A percentile compares a stretch with the other conserved stretches of the same genome.
phyloP scores from a whole-genome alignment of 140 eudicot genomes.

The Flaveria floridana region DNA sequence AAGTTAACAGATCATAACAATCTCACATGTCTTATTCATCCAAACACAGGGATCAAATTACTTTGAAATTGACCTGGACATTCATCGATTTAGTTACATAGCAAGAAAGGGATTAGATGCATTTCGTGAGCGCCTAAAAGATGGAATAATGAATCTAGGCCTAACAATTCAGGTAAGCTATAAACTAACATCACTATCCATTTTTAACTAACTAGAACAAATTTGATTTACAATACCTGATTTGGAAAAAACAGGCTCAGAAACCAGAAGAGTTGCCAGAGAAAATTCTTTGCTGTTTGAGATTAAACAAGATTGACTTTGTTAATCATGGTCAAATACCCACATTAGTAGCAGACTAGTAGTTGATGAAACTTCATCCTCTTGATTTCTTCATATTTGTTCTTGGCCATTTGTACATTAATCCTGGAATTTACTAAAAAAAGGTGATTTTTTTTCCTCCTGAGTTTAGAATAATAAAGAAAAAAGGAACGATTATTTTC shows the following conservation, averaged over 20 bases:
- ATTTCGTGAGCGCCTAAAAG: slow-evolving; percentile 75
- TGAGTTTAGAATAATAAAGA: background rate
- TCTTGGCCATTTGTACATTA: slow-evolving; percentile 2
- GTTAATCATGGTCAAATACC: slow-evolving; percentile 87
- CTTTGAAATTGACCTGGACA: slow-evolving; percentile 93
- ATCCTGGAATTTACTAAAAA: slow-evolving; percentile 13
- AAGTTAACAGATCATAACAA: background rate
- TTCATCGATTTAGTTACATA: slow-evolving; percentile 93
- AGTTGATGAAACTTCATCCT: slow-evolving; percentile 38
- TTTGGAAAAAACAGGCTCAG: slow-evolving; percentile 61
- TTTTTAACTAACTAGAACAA: background rate
- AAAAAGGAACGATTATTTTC: background rate
- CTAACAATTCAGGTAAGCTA: slow-evolving; percentile 76
- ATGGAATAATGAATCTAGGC: slow-evolving; percentile 77
- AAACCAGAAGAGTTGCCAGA: slow-evolving; percentile 90
- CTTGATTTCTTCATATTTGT: slow-evolving; percentile 22
- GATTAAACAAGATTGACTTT: slow-evolving; percentile 84
- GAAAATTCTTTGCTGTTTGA: slow-evolving; percentile 68
- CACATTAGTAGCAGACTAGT: slow-evolving; percentile 46
- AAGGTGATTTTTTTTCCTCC: slow-evolving; percentile 14
- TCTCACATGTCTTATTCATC: background rate
- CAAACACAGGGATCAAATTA: slow-evolving; percentile 70
- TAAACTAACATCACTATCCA: background rate
- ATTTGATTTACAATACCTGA: slow-evolving; percentile 11
- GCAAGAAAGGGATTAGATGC: slow-evolving; percentile 93